Conservation (phyloP, 78 protist genomes). For the Mantamonas sphyraenae region DNA sequence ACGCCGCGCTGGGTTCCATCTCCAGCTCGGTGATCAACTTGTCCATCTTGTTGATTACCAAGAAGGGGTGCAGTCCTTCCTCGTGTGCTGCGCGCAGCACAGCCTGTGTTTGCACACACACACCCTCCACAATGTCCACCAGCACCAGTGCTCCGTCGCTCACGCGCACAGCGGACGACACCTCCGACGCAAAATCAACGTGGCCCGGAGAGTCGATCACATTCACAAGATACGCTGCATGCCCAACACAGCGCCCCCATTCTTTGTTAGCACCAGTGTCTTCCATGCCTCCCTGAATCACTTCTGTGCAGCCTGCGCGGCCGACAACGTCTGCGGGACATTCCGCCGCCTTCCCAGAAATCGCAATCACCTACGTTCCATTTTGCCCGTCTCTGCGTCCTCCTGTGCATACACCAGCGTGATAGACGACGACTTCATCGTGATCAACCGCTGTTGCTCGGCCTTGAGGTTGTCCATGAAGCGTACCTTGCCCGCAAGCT, state of each 20-base stretch:
- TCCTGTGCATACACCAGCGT: constrained; percentile 51
- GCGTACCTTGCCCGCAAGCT: constrained; percentile 82
- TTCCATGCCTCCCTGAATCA: background rate
- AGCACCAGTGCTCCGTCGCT: constrained; percentile 75
- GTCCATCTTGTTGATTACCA: constrained; percentile 94
- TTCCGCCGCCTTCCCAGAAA: no score
- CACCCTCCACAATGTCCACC: constrained; percentile 87
- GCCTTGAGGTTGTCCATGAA: constrained; percentile 81
- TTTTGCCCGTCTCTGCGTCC: background rate
- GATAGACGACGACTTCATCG: constrained; percentile 92
- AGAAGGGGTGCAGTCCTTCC: constrained; percentile 63
- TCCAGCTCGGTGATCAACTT: constrained; percentile 67
- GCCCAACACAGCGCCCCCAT: background rate
- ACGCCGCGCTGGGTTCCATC: constrained; percentile 73
- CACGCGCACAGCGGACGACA: constrained; percentile 56
- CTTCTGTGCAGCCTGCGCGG: background rate
- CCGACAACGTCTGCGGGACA: background rate
- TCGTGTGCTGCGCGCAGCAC: constrained; percentile 86
- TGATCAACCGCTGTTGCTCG: constrained; percentile 91
- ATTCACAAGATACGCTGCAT: constrained; percentile 28
- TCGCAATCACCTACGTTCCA: no score
- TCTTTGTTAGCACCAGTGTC: no score
- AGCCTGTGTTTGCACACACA: constrained; percentile 80
- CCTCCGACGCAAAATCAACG: constrained; percentile 82
- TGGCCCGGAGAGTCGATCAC: constrained; percentile 92